phyloP scores from a whole-genome alignment of 192 early-diverging fungal genomes.

The Dispira simplex region DNA sequence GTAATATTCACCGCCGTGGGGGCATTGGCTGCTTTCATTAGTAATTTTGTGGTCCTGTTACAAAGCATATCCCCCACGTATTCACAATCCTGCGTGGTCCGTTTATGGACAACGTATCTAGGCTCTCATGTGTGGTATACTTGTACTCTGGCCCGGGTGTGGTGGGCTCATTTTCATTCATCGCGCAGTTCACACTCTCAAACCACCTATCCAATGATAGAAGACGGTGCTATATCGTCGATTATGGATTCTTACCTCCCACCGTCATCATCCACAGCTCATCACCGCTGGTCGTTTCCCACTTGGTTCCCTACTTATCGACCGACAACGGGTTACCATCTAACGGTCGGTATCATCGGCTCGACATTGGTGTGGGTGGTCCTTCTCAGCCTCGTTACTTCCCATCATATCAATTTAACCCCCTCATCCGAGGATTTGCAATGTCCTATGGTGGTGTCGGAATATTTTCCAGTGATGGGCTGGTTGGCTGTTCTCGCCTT shows the following conservation, averaged over 20 bases:
- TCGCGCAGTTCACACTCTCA: too few relatives aligned
- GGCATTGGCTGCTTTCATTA: not conserved
- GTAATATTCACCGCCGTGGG: not conserved
- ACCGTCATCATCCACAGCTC: too few relatives aligned
- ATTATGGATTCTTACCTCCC: too few relatives aligned
- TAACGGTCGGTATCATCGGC: too few relatives aligned
- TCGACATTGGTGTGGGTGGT: not conserved
- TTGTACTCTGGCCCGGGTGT: not conserved
- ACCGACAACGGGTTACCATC: too few relatives aligned
- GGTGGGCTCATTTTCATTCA: not conserved
- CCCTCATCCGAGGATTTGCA: not conserved
- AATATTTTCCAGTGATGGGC: slow-evolving; percentile 29
- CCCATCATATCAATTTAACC: not conserved
- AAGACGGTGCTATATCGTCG: too few relatives aligned
- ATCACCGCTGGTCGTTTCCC: too few relatives aligned
- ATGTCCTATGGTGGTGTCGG: slow-evolving; percentile 29
- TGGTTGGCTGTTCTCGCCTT: slow-evolving; percentile 24
- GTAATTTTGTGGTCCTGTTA: not conserved
- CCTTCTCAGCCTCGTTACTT: not conserved
- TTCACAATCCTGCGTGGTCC: not conserved
- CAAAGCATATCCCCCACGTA: not conserved
- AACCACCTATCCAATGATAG: too few relatives aligned
- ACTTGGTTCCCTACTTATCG: too few relatives aligned
- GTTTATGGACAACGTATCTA: not conserved
- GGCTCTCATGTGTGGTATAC: not conserved